Conservation (phyloP, 73 alveolate genomes). For the Paramecium bursaria region DNA sequence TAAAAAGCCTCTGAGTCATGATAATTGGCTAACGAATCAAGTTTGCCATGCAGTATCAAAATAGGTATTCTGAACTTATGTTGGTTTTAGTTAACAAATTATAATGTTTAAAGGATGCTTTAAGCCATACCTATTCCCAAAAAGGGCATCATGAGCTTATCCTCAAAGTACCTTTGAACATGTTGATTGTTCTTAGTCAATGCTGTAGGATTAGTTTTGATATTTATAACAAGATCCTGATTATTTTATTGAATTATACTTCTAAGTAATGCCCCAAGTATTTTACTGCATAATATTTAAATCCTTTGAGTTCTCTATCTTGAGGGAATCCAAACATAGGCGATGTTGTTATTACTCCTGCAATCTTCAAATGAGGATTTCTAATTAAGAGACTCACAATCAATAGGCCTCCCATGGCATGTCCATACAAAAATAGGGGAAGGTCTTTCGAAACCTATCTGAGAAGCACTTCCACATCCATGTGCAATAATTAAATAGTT, state of each 20-base stretch:
- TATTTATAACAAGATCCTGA: conserved; percentile 63
- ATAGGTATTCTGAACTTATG: conserved; percentile 29
- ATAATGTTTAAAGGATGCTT: conserved; percentile 58
- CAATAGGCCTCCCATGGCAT: conserved; percentile 88
- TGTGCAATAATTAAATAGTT: conserved; percentile 66
- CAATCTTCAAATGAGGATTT: conserved; percentile 75
- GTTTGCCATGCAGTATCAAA: conserved; percentile 57
- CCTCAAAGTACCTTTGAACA: conserved; percentile 63
- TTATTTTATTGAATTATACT: conserved; percentile 13
- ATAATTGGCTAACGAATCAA: conserved; percentile 52
- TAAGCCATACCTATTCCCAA: conserved; percentile 67
- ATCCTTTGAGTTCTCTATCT: conserved; percentile 56
- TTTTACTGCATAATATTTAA: conserved; percentile 38
- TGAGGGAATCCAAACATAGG: conserved; percentile 70
- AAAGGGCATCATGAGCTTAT: conserved; percentile 65
- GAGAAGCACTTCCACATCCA: conserved; percentile 77
- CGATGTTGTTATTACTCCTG: conserved; percentile 70
- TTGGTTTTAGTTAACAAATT: conserved; percentile 12
- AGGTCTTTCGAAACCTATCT: conserved; percentile 72
- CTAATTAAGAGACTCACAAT: conserved; percentile 74
- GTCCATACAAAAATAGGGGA: conserved; percentile 87
- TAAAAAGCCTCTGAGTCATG: conserved; percentile 17
- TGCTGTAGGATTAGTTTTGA: conserved; percentile 62
- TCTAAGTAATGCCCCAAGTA: conserved; percentile 64
- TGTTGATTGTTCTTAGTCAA: conserved; percentile 62